Evolutionary conservation across 2,329 filamentous ascomycete species (phyloP).

Genomic region (Penicillium sp.): DNA sequence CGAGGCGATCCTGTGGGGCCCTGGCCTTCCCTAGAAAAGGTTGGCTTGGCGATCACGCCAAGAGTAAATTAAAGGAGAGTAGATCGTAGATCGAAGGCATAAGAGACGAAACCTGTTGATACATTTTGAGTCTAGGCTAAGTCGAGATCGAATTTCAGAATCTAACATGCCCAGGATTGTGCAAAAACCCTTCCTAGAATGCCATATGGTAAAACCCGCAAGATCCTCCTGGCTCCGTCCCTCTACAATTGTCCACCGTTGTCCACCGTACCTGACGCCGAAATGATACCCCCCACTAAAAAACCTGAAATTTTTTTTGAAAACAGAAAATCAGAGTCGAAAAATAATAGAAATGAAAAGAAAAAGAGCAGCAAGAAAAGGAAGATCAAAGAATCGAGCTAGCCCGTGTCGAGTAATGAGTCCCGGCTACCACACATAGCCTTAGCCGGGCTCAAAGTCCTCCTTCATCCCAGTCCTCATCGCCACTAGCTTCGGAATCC

Average conservation of each 20-base stretch:
- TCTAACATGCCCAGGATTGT: background rate
- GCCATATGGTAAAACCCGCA: background rate
- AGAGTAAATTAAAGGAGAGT: too few species aligned
- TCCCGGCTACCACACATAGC: slow-evolving; percentile 28
- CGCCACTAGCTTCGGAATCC: slow-evolving; percentile 62
- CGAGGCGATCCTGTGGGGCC: slow-evolving; percentile 27
- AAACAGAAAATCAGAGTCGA: background rate
- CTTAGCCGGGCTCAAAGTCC: slow-evolving; percentile 34
- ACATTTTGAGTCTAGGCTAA: background rate
- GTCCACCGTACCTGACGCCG: background rate
- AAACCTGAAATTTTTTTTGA: too few species aligned
- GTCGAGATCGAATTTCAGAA: background rate
- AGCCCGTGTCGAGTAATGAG: background rate
- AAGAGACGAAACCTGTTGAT: background rate
- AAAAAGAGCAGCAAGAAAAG: background rate
- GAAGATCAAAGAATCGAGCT: background rate
- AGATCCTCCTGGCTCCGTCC: background rate
- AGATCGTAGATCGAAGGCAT: too few species aligned
- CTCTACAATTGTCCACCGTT: background rate
- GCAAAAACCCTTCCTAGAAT: background rate
- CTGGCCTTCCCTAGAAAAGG: background rate
- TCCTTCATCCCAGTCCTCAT: slow-evolving; percentile 66
- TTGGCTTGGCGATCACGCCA: slow-evolving; percentile 23
- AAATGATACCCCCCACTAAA: background rate
- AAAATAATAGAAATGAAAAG: background rate